Evolutionary conservation across 2,329 filamentous ascomycete species (phyloP), one percentile per base, ranked within the genome.

Genomic region (Fusarium fracticaudum): DNA sequence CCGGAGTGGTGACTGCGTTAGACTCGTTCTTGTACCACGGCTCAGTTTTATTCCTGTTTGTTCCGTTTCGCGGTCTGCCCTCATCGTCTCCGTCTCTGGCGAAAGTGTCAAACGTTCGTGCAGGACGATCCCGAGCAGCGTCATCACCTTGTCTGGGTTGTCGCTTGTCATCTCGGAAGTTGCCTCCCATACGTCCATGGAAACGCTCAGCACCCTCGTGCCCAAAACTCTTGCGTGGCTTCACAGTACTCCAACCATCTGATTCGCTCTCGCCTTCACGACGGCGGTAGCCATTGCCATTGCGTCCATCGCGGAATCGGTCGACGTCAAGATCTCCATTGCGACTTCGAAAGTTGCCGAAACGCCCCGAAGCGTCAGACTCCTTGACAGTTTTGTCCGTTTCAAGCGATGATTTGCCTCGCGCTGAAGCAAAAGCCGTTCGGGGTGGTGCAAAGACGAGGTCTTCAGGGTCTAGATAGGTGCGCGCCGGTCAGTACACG

Each of bases 361-460:
- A 91, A 43, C 91, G 90, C 62, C 92, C 90, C 69, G 85, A 84
- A 18, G 83, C 78, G 31, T 90, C 88, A 13, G 81, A 64, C 55
- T 90, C 88, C 76, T 88, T 90, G 31, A 79, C 70, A 6, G 83
- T 79, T 75, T 89, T 91, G 35, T 91, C 88, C 48, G 84, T 84
- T 57, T 90, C 89, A 57, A 86, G 83, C 20, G 84, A 83, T 67
- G 87, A 86, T 60, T 83, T 81, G 31, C 89, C 86, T 67, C 93
- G 93, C 29, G 92, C 89, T 3, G 95, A 97, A 60, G 94, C 90
- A 82, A 98, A 98, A 50, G 91, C 90, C 53, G 91, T 94, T 81
- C 94, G 93, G 4, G 95, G 94, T 26, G 95, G 95, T 20, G 94
- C 95, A 66, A 98, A 92, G 67, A 96, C 89, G 66, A 97, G 93